A percentile compares a stretch with the other conserved stretches of the same genome.
Conservation (phyloP, 768 basidiomycete genomes). For the Sporobolomyces roseus region DNA sequence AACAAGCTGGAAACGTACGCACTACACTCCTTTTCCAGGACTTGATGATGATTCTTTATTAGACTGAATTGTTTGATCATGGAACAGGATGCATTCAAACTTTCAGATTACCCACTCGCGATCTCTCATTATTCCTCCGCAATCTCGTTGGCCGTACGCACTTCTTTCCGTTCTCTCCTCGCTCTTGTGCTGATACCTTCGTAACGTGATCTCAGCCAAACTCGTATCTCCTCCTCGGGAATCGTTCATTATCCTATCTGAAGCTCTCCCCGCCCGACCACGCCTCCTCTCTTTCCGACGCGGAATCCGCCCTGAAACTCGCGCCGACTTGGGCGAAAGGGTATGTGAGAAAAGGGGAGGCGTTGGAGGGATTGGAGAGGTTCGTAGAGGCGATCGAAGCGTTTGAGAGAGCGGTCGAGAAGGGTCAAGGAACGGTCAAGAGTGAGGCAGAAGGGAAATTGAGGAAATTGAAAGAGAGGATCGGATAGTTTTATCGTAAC, state of each 20-base stretch:
- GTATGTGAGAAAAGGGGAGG: conserved; percentile 29
- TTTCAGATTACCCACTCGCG: conserved; percentile 5
- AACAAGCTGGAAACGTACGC: conserved; percentile 23
- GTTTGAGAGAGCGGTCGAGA: conserved; percentile 24
- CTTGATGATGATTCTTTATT: neutral
- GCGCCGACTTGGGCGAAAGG: conserved; percentile 37
- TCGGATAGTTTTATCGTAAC: neutral
- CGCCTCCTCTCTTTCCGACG: conserved; percentile 24
- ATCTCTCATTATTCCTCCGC: conserved; percentile 17
- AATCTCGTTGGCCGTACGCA: conserved; percentile 1
- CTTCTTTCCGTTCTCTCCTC: neutral
- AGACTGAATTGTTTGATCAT: neutral
- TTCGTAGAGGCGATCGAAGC: conserved; percentile 12
- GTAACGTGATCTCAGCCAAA: conserved; percentile 10
- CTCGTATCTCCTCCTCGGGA: conserved; percentile 23
- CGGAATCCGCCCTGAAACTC: conserved; percentile 15
- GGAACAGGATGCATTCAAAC: conserved; percentile 25
- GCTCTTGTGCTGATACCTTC: neutral
- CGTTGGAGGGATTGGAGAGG: conserved; percentile 23
- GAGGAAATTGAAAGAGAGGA: too few relatives aligned
- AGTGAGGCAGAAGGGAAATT: neutral
- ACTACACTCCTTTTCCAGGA: too few relatives aligned
- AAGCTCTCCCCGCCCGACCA: conserved; percentile 17
- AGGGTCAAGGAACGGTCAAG: conserved; percentile 22
- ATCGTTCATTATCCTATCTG: conserved; percentile 29